These are phyloP conservation scores for Senna siamea DNA, from an alignment of 306 rosid species.

Conservation along the genomic window DNA sequence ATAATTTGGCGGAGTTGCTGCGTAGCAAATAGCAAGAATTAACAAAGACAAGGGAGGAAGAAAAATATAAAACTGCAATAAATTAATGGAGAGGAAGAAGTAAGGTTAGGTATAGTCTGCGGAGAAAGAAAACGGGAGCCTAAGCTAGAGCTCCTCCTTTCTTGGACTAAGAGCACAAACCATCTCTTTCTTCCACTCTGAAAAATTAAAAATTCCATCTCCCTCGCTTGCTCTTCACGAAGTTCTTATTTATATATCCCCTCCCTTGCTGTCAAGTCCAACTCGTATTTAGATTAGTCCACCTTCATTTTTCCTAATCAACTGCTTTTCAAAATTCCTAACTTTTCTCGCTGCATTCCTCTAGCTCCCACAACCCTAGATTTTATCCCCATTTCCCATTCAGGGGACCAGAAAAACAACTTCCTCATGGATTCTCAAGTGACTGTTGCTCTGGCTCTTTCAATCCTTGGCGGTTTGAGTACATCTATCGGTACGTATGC, in stretches of 20 bases:
- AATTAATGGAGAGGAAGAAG: background rate
- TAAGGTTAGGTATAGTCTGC: constrained; percentile 40
- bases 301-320: background rate
- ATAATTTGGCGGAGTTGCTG: too few species aligned
- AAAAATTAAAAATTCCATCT: constrained; percentile 21
- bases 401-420: too few species aligned
- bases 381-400: background rate
- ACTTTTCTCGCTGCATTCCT: background rate
- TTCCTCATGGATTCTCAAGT: constrained; percentile 82
- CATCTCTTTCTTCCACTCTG: constrained; percentile 55
- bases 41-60: too few species aligned
- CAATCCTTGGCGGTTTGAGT: constrained; percentile 87
- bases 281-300: background rate
- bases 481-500: constrained; percentile 78
- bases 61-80: background rate
- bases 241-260: background rate
- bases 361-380: background rate
- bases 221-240: background rate
- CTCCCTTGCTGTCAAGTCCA: background rate
- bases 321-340: background rate
- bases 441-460: constrained; percentile 87
- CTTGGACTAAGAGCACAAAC: constrained; percentile 47
- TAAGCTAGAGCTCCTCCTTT: background rate
- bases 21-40: too few species aligned
- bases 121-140: constrained; percentile 6